These are phyloP conservation scores for Elaphomyces granulatus DNA, from an alignment of 495 filamentous ascomycete species.

Conservation along the genomic window DNA sequence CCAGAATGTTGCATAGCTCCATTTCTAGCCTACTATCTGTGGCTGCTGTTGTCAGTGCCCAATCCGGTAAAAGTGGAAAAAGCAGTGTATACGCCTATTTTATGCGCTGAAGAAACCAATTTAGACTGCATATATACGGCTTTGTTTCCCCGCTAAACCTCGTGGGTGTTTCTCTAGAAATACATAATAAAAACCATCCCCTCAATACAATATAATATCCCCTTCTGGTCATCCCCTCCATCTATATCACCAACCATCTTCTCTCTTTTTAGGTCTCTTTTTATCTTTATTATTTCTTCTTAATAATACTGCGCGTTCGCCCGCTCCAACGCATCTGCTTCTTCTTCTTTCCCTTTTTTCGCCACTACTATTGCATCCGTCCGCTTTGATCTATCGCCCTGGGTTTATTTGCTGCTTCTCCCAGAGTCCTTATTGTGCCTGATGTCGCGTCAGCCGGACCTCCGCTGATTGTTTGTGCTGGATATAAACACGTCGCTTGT, in stretches of 20 bases:
- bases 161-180: too few relatives aligned
- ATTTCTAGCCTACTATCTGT: too few relatives aligned
- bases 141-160: too few relatives aligned
- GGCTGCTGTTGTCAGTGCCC: too few relatives aligned
- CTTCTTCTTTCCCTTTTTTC: slow-evolving; percentile 16
- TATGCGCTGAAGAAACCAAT: too few relatives aligned
- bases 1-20: too few relatives aligned
- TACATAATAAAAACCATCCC: slow-evolving; percentile 6
- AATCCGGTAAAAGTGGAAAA: too few relatives aligned
- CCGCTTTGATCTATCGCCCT: too few relatives aligned
- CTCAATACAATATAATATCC: slow-evolving; percentile 45
- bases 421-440: slow-evolving; percentile 11
- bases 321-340: slow-evolving; percentile 31
- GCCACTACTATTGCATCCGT: too few relatives aligned
- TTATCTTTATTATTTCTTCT: slow-evolving; percentile 39
- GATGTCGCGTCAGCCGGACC: slow-evolving; percentile 2
- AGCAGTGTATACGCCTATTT: too few relatives aligned
- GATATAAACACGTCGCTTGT: slow-evolving; percentile 3
- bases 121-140: too few relatives aligned
- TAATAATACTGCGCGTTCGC: slow-evolving; percentile 33
- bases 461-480: slow-evolving; percentile 3
- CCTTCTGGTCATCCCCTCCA: slow-evolving; percentile 35
- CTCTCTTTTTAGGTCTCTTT: slow-evolving; percentile 22
- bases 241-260: slow-evolving; percentile 10
- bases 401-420: too few relatives aligned